Evolutionary conservation across 768 basidiomycete species (phyloP).

Genomic region (Mycena maculata): DNA sequence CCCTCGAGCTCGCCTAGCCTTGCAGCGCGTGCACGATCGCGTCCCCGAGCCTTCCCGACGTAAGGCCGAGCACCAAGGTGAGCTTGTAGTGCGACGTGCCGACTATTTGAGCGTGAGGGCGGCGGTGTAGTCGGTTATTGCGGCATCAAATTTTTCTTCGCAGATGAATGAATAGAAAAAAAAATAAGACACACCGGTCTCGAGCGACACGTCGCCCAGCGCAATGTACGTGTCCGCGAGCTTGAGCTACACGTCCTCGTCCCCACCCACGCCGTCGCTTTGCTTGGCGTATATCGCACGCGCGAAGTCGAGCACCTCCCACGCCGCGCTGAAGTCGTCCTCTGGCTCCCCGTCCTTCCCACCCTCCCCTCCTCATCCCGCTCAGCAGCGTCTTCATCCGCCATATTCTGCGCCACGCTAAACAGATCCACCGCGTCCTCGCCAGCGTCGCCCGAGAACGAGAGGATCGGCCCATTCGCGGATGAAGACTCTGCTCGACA

Average conservation of each 20-base stretch:
- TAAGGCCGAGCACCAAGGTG: conserved; percentile 92
- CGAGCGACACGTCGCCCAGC: conserved; percentile 95
- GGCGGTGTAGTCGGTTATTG: conserved; percentile 86
- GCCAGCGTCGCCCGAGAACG: conserved; percentile 88
- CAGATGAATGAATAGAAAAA: neutral
- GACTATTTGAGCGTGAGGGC: conserved; percentile 86
- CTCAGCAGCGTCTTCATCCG: conserved; percentile 43
- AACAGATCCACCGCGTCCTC: conserved; percentile 35
- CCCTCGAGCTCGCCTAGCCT: conserved; percentile 72
- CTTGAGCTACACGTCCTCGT: conserved; percentile 77
- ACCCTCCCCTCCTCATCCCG: conserved; percentile 54
- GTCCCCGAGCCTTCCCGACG: conserved; percentile 83
- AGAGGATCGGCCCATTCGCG: no score
- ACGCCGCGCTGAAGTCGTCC: conserved; percentile 99
- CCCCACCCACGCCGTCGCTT: conserved; percentile 56
- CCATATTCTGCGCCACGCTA: conserved; percentile 65
- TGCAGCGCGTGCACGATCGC: conserved; percentile 84
- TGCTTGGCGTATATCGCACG: conserved; percentile 85
- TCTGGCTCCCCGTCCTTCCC: conserved; percentile 84
- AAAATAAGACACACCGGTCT: conserved; percentile 78
- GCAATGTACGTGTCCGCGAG: conserved; percentile 92
- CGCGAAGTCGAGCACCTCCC: conserved; percentile 98
- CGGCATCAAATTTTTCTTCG: conserved; percentile 95
- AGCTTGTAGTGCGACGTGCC: conserved; percentile 94
- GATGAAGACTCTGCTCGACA: conserved; percentile 38